Conservation (phyloP, 2,329 filamentous ascomycete species). For the Aspergillus fructus region DNA sequence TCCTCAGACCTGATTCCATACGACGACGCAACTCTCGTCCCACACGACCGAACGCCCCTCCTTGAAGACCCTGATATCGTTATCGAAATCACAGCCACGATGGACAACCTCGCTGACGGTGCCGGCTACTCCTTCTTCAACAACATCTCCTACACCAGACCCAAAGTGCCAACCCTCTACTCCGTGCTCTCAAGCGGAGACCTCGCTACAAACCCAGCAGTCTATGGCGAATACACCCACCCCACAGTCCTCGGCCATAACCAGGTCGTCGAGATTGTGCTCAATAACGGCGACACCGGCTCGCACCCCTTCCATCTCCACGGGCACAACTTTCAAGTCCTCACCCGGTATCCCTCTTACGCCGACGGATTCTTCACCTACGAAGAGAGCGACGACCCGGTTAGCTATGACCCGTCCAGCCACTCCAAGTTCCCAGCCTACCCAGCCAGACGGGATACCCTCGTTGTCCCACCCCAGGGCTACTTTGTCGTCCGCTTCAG, state of each 20-base stretch:
- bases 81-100: constrained; percentile 56
- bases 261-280: constrained; percentile 42
- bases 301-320: constrained; percentile 53
- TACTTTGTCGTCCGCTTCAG: constrained; percentile 57
- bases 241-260: constrained; percentile 64
- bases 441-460: constrained; percentile 68
- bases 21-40: constrained; percentile 58
- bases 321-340: constrained; percentile 52
- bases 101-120: constrained; percentile 59
- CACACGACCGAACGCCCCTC: constrained; percentile 23
- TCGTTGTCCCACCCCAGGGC: constrained; percentile 62
- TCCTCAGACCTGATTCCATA: constrained; percentile 56
- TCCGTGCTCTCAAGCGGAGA: constrained; percentile 65
- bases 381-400: constrained; percentile 29
- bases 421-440: constrained; percentile 47
- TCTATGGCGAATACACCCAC: constrained; percentile 69
- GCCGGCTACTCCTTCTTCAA: constrained; percentile 63
- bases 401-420: constrained; percentile 25
- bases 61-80: constrained; percentile 33
- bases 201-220: constrained; percentile 54
- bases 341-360: constrained; percentile 6
- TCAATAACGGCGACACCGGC: constrained; percentile 36
- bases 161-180: constrained; percentile 79
- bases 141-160: constrained; percentile 70
- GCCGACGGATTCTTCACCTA: constrained; percentile 12